Base-by-base conservation (phyloP, 257 asterid genomes). In the Leptodermis oblonga region DNA sequence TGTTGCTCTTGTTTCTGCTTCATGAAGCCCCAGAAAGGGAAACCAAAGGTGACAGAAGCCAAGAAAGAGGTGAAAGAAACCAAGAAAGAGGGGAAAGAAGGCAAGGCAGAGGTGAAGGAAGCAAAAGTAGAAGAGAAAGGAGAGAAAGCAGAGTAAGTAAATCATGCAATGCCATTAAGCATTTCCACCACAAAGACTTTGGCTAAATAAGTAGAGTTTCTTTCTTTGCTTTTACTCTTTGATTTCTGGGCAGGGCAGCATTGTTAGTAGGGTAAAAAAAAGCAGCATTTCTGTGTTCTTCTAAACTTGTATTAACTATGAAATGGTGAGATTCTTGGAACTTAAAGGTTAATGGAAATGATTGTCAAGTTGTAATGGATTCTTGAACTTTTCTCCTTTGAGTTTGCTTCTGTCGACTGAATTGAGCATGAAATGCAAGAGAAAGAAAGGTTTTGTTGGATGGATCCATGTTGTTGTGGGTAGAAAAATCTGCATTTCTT, bases 1-100 rank as follows among this genome's bases (percentile, higher is more conserved):
- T 85, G 96, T 68, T 86, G 96, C 72, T 86, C 96, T 0, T 89
- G 91, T 68, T 89, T 89, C 80, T 86, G 96, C 86, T 89, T 86
- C 81, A 5, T 89, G 84, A 89, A 86, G 83, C 90, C 96, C 33
- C 76, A 83, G 73, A 75, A 77, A 55, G 88, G 96, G 26, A 78
- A 80, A 13, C 85, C 90, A 11, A 86, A 79, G 83, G 80, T 28
- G 2, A 76, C 62, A 41, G 63, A 37, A 23, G 14, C 30, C 8
- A 71, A 66, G 67, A 26, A 2, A 17, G 62, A 31, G 18, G 17
- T 18, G 18, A 39, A 55, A 13, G 60, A 45, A 49, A 37, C 58
- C 43, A 53, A 60, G 14, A 28, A 7, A 15, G 63, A 20, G 60
- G 36, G 33, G 36, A 39, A 74, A 58, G 60, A 61, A 26, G 46